Percentiles rank a stretch among this genome's conserved stretches.
These are phyloP conservation scores for Allium fistulosum DNA, from an alignment of 106 monocot genomes.

Conservation along the genomic window DNA sequence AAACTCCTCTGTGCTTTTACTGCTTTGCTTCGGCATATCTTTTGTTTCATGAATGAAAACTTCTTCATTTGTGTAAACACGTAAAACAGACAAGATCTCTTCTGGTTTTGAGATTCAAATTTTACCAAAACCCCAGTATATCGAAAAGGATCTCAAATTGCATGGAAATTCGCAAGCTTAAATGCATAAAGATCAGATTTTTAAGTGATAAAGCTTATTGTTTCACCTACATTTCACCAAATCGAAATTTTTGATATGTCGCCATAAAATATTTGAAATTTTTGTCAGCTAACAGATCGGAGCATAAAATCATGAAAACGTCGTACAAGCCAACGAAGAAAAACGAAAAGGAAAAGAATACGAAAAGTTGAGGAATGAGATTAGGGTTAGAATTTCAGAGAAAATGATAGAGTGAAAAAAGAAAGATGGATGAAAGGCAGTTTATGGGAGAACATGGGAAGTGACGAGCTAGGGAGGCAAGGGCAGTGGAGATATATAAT, in stretches of 20 bases:
- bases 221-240: not conserved
- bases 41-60: slow-evolving; percentile 46
- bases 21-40: not conserved
- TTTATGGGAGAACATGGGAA: slow-evolving; percentile 25
- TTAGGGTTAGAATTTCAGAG: slow-evolving; percentile 18
- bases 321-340: not conserved
- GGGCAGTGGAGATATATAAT: not conserved
- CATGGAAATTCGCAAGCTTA: too few relatives aligned
- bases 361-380: not conserved
- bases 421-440: slow-evolving; percentile 5
- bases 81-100: not conserved
- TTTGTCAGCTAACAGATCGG: slow-evolving; percentile 2
- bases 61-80: slow-evolving; percentile 34
- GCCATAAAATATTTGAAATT: not conserved
- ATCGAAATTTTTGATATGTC: not conserved
- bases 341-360: not conserved
- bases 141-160: not conserved
- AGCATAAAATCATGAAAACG: not conserved
- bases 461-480: slow-evolving; percentile 11
- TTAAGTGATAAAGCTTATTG: too few relatives aligned
- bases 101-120: not conserved
- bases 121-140: not conserved
- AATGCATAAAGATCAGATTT: too few relatives aligned
- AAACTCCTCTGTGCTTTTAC: slow-evolving; percentile 37
- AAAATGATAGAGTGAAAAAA: not conserved